phyloP scores from a whole-genome alignment of 768 basidiomycete genomes.

The Boletus reticuloceps region DNA sequence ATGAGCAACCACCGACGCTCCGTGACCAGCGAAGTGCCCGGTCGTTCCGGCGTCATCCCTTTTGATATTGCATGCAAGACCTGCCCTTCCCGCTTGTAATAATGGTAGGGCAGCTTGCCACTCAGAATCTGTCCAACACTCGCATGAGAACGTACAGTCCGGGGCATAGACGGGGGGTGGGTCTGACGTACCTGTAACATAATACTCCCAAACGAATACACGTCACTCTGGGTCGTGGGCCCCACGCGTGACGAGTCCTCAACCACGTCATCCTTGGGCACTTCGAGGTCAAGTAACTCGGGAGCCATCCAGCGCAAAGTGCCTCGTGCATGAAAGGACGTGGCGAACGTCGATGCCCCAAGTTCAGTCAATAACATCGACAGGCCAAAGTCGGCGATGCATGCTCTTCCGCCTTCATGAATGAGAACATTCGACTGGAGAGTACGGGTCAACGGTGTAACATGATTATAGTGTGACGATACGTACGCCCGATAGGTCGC shows the following conservation, averaged over 20 bases:
- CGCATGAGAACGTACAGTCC: neutral
- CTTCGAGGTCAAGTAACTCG: slow-evolving; percentile 11
- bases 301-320: slow-evolving; percentile 1
- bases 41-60: neutral
- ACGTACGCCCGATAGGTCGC: slow-evolving; percentile 19
- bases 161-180: neutral
- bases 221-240: slow-evolving; percentile 4
- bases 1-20: slow-evolving; percentile 13
- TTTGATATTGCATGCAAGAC: slow-evolving; percentile 11
- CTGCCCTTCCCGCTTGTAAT: slow-evolving; percentile 5
- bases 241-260: neutral
- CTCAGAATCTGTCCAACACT: neutral
- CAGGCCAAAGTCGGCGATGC: no score
- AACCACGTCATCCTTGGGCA: neutral
- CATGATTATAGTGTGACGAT: no score
- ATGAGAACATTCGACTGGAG: no score
- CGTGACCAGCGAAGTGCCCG: neutral
- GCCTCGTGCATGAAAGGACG: slow-evolving; percentile 19
- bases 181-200: slow-evolving; percentile 11
- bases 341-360: slow-evolving; percentile 9
- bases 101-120: no score
- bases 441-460: neutral
- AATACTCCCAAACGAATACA: no score
- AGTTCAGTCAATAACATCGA: no score
- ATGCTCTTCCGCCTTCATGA: no score